Evolutionary conservation across 148 eudicot genomes (phyloP).

Genomic region (Talinum fruticosum): DNA sequence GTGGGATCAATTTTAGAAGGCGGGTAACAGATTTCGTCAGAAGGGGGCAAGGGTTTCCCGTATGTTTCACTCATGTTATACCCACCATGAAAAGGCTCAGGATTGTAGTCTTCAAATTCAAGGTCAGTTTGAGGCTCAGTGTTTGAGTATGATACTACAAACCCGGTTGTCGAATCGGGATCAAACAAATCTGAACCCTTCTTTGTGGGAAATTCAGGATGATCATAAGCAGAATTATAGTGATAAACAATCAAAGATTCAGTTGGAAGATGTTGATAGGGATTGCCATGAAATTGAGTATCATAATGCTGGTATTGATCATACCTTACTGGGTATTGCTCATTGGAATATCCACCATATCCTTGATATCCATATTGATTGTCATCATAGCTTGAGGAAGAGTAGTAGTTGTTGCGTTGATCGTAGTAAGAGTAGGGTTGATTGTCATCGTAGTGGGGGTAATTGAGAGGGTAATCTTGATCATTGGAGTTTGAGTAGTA

Average conservation of each 20-base stretch:
- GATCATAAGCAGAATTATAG: slow-evolving; percentile 13
- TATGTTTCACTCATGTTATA: slow-evolving; percentile 50
- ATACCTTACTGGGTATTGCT: slow-evolving; percentile 21
- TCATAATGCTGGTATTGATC: slow-evolving; percentile 14
- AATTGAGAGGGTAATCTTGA: slow-evolving; percentile 12
- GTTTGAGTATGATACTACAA: slow-evolving; percentile 29
- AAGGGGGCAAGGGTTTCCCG: slow-evolving; percentile 68
- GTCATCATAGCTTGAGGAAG: slow-evolving; percentile 4
- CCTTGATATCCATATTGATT: neutral
- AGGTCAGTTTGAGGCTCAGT: slow-evolving; percentile 26
- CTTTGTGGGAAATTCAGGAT: slow-evolving; percentile 13
- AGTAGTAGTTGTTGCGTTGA: slow-evolving; percentile 4
- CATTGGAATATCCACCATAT: slow-evolving; percentile 4
- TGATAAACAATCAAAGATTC: slow-evolving; percentile 26
- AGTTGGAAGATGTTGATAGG: slow-evolving; percentile 22
- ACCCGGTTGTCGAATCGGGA: slow-evolving; percentile 21
- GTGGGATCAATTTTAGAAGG: slow-evolving; percentile 25
- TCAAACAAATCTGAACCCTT: slow-evolving; percentile 17
- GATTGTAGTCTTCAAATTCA: slow-evolving; percentile 44
- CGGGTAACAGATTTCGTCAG: slow-evolving; percentile 61
- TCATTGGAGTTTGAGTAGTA: slow-evolving; percentile 17
- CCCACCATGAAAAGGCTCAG: slow-evolving; percentile 62
- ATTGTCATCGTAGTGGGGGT: slow-evolving; percentile 11
- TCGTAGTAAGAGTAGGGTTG: slow-evolving; percentile 9
- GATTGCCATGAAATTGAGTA: slow-evolving; percentile 21